Evolutionary conservation across 1,284 basidiomycete genomes (phyloP).

Genomic region (Cryptococcus floricola): DNA sequence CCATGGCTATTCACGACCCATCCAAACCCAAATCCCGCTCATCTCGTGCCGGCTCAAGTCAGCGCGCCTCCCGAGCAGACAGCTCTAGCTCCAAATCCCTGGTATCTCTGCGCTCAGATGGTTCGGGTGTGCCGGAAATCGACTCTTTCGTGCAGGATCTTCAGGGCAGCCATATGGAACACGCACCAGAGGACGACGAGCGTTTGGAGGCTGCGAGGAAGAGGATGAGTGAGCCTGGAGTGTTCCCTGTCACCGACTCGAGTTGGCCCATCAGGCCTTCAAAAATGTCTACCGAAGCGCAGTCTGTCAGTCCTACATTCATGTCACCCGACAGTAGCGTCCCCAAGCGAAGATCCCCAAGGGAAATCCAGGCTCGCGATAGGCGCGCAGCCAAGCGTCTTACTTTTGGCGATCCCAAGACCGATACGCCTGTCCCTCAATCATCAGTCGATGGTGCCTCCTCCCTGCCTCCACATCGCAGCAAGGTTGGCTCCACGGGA

Average conservation of each 20-base stretch:
- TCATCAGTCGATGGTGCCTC: not conserved
- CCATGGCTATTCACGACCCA: constrained; percentile 26
- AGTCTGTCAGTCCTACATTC: not conserved
- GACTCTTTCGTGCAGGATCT: constrained; percentile 67
- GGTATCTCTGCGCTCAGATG: constrained; percentile 11
- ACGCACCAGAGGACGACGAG: constrained; percentile 47
- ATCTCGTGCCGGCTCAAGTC: not conserved
- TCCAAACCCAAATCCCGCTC: not conserved
- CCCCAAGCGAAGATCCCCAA: not conserved
- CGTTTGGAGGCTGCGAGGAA: constrained; percentile 30
- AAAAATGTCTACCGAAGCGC: constrained; percentile 26
- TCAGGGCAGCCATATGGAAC: constrained; percentile 38
- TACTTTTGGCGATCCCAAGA: not conserved
- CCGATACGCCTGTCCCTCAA: not conserved
- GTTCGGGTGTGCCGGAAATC: constrained; percentile 51
- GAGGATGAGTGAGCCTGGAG: constrained; percentile 39
- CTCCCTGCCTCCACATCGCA: not conserved
- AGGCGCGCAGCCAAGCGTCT: not conserved
- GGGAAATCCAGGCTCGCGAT: no score
- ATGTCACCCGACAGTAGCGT: no score
- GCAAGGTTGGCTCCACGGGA: constrained; percentile 13
- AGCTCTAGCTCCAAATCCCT: constrained; percentile 16
- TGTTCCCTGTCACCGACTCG: constrained; percentile 47
- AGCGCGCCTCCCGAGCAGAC: constrained; percentile 5
- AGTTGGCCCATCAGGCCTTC: constrained; percentile 46